These are phyloP conservation scores for Terfezia claveryi DNA, from an alignment of 495 filamentous ascomycete genomes.

Conservation along the genomic window DNA sequence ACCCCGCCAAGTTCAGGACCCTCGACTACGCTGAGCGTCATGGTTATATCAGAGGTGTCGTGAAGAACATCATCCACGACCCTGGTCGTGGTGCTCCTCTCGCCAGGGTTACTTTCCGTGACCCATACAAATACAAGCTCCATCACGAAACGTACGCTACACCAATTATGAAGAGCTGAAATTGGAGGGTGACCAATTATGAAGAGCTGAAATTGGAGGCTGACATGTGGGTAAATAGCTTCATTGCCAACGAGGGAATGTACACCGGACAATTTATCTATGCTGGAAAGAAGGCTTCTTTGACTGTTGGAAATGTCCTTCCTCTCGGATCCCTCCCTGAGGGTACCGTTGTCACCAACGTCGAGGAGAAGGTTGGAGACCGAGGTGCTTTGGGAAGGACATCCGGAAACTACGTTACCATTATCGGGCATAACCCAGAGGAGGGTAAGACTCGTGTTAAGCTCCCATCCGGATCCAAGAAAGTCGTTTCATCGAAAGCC, in stretches of 20 bases:
- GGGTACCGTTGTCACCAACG: slow-evolving; percentile 95
- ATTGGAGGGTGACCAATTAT: no score
- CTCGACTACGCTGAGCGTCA: slow-evolving; percentile 90
- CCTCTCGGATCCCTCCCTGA: slow-evolving; percentile 84
- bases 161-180: not conserved
- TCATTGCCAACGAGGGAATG: slow-evolving; percentile 99
- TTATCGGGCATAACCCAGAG: slow-evolving; percentile 96
- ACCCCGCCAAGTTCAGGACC: slow-evolving; percentile 71
- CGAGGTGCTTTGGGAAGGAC: slow-evolving; percentile 87
- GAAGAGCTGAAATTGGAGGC: no score
- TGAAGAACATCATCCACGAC: slow-evolving; percentile 99
- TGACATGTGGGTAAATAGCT: slow-evolving; percentile 19
- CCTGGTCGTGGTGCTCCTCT: slow-evolving; percentile 93
- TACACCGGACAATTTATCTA: slow-evolving; percentile 99
- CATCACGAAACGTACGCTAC: slow-evolving; percentile 48
- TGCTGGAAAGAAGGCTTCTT: slow-evolving; percentile 88
- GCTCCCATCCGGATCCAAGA: slow-evolving; percentile 97
- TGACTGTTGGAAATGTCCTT: slow-evolving; percentile 92
- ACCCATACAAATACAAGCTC: slow-evolving; percentile 77
- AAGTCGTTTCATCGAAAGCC: slow-evolving; percentile 74
- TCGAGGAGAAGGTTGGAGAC: slow-evolving; percentile 97
- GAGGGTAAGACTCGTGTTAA: slow-evolving; percentile 99
- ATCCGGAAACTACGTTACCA: slow-evolving; percentile 96
- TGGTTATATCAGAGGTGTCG: slow-evolving; percentile 89
- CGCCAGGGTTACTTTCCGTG: slow-evolving; percentile 86